These are phyloP conservation scores for Thinopyrum elongatum DNA, from an alignment of 176 grass and related monocot genomes.

Conservation along the genomic window DNA sequence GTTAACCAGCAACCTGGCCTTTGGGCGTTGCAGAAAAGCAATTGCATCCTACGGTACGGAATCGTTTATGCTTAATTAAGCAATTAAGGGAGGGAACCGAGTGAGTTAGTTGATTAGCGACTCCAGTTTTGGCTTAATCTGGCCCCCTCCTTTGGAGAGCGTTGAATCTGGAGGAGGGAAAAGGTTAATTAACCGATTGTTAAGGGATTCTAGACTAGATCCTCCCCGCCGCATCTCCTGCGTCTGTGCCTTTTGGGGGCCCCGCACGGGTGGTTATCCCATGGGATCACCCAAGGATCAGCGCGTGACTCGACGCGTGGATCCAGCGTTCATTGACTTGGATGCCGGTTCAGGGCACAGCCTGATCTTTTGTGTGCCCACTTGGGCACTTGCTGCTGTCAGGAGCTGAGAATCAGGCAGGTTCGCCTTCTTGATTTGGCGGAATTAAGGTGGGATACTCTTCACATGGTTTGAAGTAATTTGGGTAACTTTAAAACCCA, in stretches of 20 bases:
- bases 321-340: not conserved
- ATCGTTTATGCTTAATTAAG: not conserved
- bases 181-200: not conserved
- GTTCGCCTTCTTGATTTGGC: not conserved
- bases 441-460: not conserved
- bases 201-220: not conserved
- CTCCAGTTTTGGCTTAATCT: not conserved
- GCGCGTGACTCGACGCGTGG: not conserved
- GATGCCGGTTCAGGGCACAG: not conserved
- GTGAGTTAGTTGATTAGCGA: not conserved
- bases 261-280: not conserved
- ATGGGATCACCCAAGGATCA: constrained; percentile 53
- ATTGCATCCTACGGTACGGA: not conserved
- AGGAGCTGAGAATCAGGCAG: not conserved
- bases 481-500: not conserved
- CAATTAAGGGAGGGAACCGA: not conserved
- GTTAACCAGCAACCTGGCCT: not conserved
- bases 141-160: not conserved
- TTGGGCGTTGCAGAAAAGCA: not conserved
- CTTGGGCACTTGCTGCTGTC: not conserved
- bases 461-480: not conserved
- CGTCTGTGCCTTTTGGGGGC: not conserved
- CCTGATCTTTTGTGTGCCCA: not conserved
- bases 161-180: not conserved
- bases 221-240: constrained; percentile 61